Evolutionary conservation across 805 yeast genomes (phyloP), one percentile per base, ranked within the genome.

Genomic region (Zygosaccharomyces pseudorouxii): DNA sequence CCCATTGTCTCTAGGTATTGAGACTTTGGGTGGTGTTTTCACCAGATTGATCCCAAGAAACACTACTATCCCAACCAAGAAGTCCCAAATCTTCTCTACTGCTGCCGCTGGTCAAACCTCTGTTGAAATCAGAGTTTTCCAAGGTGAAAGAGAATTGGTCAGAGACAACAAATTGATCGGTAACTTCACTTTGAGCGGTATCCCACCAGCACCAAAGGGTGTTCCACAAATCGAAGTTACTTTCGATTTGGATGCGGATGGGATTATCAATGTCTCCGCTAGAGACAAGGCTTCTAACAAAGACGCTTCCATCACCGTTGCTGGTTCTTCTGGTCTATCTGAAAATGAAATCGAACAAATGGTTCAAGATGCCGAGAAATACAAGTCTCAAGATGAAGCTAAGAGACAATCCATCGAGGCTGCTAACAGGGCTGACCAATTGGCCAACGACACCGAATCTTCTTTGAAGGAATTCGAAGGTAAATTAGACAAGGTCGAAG

Each of bases 61-160:
- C 83, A 89, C 97, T 61, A 89, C 97, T 55, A 89, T 89, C 59
- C 97, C 97, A 72, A 89, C 96, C 63, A 88, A 89, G 82, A 89
- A 89, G 77, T 86, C 96, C 42, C 97, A 89, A 78, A 82, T 89
- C 65, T 89, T 90, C 85, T 88, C 96, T 47, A 89, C 97, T 63
- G 96, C 96, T 56, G 89, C 95, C 57, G 86, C 92, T 62, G 96
- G 96, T 70, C 97, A 89, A 79, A 89, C 96, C 57, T 86, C 95
- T 63, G 96, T 89, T 62, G 96, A 89, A 78, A 89, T 89, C 76
- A 85, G 97, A 77, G 97, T 89, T 53, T 90, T 88, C 96, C 97
- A 89, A 79, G 97, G 97, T 79, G 97, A 89, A 81, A 87, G 97
- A 80, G 97, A 89, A 77, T 83, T 90, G 68, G 95, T 92, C 66